phyloP scores from a whole-genome alignment of 2,329 filamentous ascomycete species.

The Ceratocystis eucalypticola region DNA sequence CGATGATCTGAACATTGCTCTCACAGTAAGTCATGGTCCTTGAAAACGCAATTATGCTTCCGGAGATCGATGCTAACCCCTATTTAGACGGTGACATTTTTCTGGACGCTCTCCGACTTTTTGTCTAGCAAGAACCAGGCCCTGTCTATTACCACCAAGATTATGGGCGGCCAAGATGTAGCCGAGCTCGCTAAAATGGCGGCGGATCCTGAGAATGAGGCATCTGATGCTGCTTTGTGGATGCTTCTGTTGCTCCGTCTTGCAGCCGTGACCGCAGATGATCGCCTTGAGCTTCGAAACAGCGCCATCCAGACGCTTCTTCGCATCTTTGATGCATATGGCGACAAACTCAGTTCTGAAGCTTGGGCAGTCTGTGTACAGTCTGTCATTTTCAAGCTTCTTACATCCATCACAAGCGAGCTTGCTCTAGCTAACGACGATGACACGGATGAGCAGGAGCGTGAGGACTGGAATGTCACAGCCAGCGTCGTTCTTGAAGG shows the following conservation, averaged over 20 bases:
- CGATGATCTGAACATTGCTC: constrained; percentile 86
- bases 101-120: constrained; percentile 90
- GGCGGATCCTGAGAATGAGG: constrained; percentile 42
- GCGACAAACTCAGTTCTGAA: constrained; percentile 60
- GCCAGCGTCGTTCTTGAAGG: constrained; percentile 61
- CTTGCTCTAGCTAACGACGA: constrained; percentile 13
- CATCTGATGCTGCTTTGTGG: constrained; percentile 62
- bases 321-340: constrained; percentile 83
- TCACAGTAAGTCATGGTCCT: constrained; percentile 50
- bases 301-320: constrained; percentile 83
- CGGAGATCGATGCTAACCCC: constrained; percentile 15
- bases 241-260: constrained; percentile 60
- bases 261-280: constrained; percentile 56
- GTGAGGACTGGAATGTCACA: constrained; percentile 57
- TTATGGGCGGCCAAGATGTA: constrained; percentile 38
- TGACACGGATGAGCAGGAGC: constrained; percentile 30
- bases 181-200: constrained; percentile 45
- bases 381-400: constrained; percentile 64
- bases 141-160: constrained; percentile 43
- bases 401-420: constrained; percentile 45
- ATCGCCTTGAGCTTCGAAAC: constrained; percentile 62
- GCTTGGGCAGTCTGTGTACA: constrained; percentile 77
- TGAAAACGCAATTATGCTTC: not conserved
- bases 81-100: constrained; percentile 70
- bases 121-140: constrained; percentile 48